Base-by-base conservation (phyloP, 805 yeast species). In the Candida ortonii region DNA sequence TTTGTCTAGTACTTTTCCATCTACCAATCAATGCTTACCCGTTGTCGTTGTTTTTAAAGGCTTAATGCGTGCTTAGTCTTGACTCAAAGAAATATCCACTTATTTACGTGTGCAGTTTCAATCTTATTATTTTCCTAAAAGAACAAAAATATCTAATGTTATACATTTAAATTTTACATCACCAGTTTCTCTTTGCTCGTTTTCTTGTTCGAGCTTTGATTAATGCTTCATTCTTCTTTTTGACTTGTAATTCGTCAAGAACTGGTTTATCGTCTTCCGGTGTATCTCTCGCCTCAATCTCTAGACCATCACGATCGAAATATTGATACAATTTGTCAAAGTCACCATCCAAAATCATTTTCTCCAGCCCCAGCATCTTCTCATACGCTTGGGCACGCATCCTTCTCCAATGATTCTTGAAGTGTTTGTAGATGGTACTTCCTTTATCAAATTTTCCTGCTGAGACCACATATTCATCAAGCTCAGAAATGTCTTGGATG, bases 401-500 rank as follows among this genome's bases (percentile, higher is more conserved):
- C 22, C 37, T 23, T 22, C 45, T 38, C 55, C 55, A 50, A 23
- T 37, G 31, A 8, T 24, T 37, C 28, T 39, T 44, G 24, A 50
- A 38, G 33, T 42, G 41, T 28, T 34, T 40, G 30, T 42, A 44
- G 9, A 41, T 25, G 6, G 43, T n/a, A 19, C 36, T 34, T n/a
- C 22, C 22, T 7, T 34, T 25, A 21, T 44, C 49, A 12, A 28
- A 9, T 6, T 36, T 22, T 3, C 38, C 39, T 6, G 38, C 28
- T 2, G 32, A 14, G n/a, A 31, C 16, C 11, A 46, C 37, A 41
- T 50, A 50, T 4, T 34, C 32, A 16, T 55, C 44, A n/a, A 70
- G 46, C 4, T 34, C 33, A 4, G 52, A 47, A 8, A 69, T 43
- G 34, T 67, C 71, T 3, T 43, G 19, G 2, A 57, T 35, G 4